These are phyloP conservation scores for Dothideomycetes sp. DNA, from an alignment of 2,329 filamentous ascomycete genomes.

Conservation along the genomic window DNA sequence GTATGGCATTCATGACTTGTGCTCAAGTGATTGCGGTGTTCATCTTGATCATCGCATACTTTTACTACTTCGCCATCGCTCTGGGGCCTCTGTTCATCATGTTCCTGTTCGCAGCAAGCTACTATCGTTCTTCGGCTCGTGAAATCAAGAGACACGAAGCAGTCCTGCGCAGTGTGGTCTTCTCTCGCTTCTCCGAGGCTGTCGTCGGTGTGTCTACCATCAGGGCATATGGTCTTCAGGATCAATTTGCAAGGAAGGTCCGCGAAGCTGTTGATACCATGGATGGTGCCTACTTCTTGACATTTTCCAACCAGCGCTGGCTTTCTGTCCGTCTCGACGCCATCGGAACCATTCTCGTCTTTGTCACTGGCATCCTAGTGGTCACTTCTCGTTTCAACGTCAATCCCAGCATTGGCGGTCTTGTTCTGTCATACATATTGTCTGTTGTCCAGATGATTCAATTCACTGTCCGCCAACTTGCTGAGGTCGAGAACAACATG, in stretches of 20 bases:
- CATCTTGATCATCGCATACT: conserved; percentile 85
- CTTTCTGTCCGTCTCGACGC: conserved; percentile 73
- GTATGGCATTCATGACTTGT: conserved; percentile 84
- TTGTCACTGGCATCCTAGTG: conserved; percentile 79
- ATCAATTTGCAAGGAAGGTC: conserved; percentile 62
- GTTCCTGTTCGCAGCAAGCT: conserved; percentile 73
- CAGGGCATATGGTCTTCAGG: conserved; percentile 73
- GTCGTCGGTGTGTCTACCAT: conserved; percentile 77
- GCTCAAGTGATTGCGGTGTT: conserved; percentile 77
- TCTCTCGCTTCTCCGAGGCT: conserved; percentile 84
- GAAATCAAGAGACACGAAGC: conserved; percentile 93
- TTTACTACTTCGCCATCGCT: conserved; percentile 73
- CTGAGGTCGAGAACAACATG: conserved; percentile 97
- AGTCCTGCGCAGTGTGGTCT: conserved; percentile 75
- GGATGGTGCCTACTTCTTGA: conserved; percentile 89
- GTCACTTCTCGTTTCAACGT: conserved; percentile 84
- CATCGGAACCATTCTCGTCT: conserved; percentile 75
- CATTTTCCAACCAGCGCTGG: conserved; percentile 93
- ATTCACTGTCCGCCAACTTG: conserved; percentile 85
- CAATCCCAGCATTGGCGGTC: conserved; percentile 69
- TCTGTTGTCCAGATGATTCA: conserved; percentile 92
- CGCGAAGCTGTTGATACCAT: conserved; percentile 73
- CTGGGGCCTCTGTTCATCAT: conserved; percentile 59
- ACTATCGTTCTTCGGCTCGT: conserved; percentile 82
- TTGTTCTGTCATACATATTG: conserved; percentile 88